phyloP scores from a whole-genome alignment of 2,329 filamentous ascomycete genomes.

The Ustulina deusta region DNA sequence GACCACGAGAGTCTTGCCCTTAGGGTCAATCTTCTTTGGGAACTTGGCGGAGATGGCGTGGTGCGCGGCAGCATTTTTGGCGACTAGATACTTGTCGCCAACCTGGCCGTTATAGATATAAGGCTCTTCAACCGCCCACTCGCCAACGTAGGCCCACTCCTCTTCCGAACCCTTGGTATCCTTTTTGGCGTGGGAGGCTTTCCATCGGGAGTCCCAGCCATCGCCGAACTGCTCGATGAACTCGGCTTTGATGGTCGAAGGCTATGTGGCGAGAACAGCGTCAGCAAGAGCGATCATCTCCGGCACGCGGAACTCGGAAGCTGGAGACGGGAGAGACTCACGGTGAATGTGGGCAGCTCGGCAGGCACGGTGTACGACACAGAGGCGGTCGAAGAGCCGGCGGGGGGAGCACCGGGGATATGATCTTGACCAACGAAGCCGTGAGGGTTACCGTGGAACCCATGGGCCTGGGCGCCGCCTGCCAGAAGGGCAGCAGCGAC shows the following conservation, averaged over 20 bases:
- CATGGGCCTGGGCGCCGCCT: slow-evolving; percentile 75
- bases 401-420: slow-evolving; percentile 67
- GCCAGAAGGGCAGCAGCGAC: slow-evolving; percentile 81
- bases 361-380: slow-evolving; percentile 38
- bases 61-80: slow-evolving; percentile 98
- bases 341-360: slow-evolving; percentile 86
- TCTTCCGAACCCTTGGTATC: slow-evolving; percentile 82
- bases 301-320: slow-evolving; percentile 21
- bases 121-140: slow-evolving; percentile 97
- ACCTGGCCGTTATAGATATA: slow-evolving; percentile 89
- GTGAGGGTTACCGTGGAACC: slow-evolving; percentile 36
- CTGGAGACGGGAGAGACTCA: slow-evolving; percentile 64
- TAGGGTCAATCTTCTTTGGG: slow-evolving; percentile 95
- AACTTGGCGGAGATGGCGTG: slow-evolving; percentile 99
- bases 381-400: neutral
- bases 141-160: slow-evolving; percentile 97
- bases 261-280: slow-evolving; percentile 63
- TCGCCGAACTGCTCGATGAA: slow-evolving; percentile 99
- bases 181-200: slow-evolving; percentile 97
- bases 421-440: slow-evolving; percentile 52
- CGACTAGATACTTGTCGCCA: slow-evolving; percentile 94
- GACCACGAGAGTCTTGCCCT: slow-evolving; percentile 94
- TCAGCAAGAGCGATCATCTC: slow-evolving; percentile 28
- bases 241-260: slow-evolving; percentile 86
- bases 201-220: slow-evolving; percentile 94